These are phyloP conservation scores for Nymphaea colorata DNA, from an alignment of 164 flowering plant genomes.

Conservation along the genomic window DNA sequence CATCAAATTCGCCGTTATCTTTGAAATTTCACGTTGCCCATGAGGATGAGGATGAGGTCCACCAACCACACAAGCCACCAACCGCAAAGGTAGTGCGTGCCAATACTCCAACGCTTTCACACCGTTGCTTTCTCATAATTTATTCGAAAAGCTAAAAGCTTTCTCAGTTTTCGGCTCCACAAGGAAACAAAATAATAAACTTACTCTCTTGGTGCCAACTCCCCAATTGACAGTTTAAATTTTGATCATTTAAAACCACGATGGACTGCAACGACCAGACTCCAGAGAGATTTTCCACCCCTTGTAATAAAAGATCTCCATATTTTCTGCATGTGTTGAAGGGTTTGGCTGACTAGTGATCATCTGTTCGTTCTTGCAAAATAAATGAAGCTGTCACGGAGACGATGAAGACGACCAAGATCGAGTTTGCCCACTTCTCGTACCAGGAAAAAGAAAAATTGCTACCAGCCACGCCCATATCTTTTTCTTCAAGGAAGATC, in stretches of 20 bases:
- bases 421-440: not conserved
- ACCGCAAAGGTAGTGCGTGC: not conserved
- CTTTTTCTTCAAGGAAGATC: too few relatives aligned
- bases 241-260: too few relatives aligned
- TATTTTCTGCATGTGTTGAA: not conserved
- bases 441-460: not conserved
- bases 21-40: not conserved
- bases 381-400: not conserved
- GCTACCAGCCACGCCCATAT: not conserved
- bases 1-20: not conserved
- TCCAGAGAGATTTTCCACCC: too few relatives aligned
- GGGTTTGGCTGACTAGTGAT: not conserved
- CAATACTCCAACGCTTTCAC: not conserved
- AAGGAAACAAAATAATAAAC: too few relatives aligned
- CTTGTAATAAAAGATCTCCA: too few relatives aligned
- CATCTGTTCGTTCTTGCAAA: too few relatives aligned
- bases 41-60: not conserved
- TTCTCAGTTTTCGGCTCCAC: too few relatives aligned
- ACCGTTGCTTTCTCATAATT: not conserved
- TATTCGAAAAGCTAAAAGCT: too few relatives aligned
- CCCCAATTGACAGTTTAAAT: too few relatives aligned
- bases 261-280: too few relatives aligned
- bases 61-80: not conserved
- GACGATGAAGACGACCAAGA: not conserved
- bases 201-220: too few relatives aligned